Conservation (phyloP, 169 alveolate species). For the Eimeria mitis region DNA sequence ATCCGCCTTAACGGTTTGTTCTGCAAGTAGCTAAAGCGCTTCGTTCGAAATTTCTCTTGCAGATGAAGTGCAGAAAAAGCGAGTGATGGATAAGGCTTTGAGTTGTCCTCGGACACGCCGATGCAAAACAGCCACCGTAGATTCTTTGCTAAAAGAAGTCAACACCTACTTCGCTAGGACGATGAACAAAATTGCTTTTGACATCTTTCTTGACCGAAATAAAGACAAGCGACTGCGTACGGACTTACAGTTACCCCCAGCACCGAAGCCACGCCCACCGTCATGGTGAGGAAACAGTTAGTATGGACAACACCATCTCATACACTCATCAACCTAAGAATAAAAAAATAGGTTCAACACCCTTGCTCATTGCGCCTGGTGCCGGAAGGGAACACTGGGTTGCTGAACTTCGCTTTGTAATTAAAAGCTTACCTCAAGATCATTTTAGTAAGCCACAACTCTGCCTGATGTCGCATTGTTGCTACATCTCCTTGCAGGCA, state of each 20-base stretch:
- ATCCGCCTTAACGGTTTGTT: neutral
- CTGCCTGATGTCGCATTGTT: constrained; percentile 14
- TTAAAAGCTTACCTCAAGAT: neutral
- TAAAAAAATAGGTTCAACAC: neutral
- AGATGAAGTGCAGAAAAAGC: constrained; percentile 90
- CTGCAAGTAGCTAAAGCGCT: neutral
- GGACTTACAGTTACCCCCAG: constrained; percentile 91
- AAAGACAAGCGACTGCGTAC: constrained; percentile 86
- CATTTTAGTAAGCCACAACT: neutral
- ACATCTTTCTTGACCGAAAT: constrained; percentile 88
- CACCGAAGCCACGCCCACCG: constrained; percentile 34
- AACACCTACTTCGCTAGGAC: constrained; percentile 93
- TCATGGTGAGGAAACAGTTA: constrained; percentile 3
- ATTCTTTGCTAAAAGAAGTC: constrained; percentile 90
- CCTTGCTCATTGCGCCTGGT: neutral
- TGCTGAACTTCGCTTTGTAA: neutral
- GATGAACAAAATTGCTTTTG: constrained; percentile 94
- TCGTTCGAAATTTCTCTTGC: neutral
- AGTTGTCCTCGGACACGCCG: constrained; percentile 60
- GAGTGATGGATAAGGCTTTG: constrained; percentile 86
- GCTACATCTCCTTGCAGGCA: constrained; percentile 87
- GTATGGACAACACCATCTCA: neutral
- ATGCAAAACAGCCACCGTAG: constrained; percentile 86
- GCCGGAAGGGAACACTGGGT: neutral
- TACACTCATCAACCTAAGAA: neutral